These are phyloP conservation scores for Podaxis carcinomalis DNA, from an alignment of 768 basidiomycete species.

Conservation along the genomic window DNA sequence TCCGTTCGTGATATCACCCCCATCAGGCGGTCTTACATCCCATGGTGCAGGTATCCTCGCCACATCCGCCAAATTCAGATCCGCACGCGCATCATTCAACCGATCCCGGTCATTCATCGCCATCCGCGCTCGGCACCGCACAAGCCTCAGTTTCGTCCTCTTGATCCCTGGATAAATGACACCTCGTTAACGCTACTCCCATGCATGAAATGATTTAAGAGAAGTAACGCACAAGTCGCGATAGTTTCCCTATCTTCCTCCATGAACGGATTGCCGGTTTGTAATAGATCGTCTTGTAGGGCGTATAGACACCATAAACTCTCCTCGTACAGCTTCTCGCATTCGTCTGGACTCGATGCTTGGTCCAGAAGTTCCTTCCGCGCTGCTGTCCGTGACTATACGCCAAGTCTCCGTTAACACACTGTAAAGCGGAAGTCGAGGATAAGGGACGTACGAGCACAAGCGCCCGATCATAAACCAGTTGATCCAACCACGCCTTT, in stretches of 20 bases:
- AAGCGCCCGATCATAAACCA: conserved; percentile 91
- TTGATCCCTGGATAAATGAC: conserved; percentile 61
- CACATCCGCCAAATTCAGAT: conserved; percentile 76
- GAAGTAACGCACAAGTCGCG: conserved; percentile 54
- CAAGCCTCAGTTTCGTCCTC: conserved; percentile 77
- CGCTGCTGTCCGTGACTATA: conserved; percentile 88
- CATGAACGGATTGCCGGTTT: conserved; percentile 79
- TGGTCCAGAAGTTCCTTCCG: conserved; percentile 85
- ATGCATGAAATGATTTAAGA: neutral
- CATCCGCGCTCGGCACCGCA: conserved; percentile 75
- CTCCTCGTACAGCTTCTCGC: conserved; percentile 93
- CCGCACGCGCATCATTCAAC: conserved; percentile 70
- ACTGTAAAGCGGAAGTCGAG: neutral
- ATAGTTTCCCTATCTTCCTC: conserved; percentile 81
- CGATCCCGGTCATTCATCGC: conserved; percentile 71
- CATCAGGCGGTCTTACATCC: conserved; percentile 43
- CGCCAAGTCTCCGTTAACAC: neutral
- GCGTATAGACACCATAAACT: conserved; percentile 93
- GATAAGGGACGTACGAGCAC: conserved; percentile 55
- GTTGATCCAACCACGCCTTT: conserved; percentile 81
- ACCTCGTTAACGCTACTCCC: neutral
- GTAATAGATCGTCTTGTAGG: conserved; percentile 82
- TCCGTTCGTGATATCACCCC: neutral
- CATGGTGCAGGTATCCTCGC: conserved; percentile 69
- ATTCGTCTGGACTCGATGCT: conserved; percentile 70